Conservation (phyloP, 768 basidiomycete genomes). For the Termitomyces sp. region DNA sequence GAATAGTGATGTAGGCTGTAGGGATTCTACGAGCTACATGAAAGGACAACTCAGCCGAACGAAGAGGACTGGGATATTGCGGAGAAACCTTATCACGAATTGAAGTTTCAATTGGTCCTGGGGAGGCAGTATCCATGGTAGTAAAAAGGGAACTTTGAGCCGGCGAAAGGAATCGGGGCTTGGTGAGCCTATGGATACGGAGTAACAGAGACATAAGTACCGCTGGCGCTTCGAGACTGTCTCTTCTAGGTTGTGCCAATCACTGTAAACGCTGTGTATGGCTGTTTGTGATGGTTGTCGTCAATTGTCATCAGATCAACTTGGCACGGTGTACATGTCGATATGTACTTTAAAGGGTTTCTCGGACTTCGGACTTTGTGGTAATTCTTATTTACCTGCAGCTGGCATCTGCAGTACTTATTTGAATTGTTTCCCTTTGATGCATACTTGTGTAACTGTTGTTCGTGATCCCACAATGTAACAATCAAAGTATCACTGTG, state of each 20-base stretch:
- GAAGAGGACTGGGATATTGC: conserved; percentile 14
- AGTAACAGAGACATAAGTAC: conserved; percentile 13
- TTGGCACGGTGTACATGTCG: too few species aligned
- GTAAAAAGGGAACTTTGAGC: conserved; percentile 8
- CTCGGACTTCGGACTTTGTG: too few species aligned
- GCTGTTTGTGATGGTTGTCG: conserved; percentile 5
- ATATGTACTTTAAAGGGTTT: too few species aligned
- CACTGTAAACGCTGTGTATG: not conserved
- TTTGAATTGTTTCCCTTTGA: too few species aligned
- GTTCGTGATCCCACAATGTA: too few species aligned
- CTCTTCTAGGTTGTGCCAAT: not conserved
- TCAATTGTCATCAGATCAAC: not conserved
- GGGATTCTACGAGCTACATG: conserved; percentile 53
- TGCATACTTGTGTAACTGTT: too few species aligned
- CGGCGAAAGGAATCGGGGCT: conserved; percentile 1
- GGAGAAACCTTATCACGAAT: conserved; percentile 57
- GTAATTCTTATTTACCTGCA: too few species aligned
- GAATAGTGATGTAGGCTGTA: conserved; percentile 58
- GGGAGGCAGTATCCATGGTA: conserved; percentile 21
- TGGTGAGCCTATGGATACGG: conserved; percentile 11
- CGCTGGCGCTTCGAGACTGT: conserved; percentile 7
- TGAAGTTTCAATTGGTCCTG: conserved; percentile 53
- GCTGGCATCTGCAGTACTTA: too few species aligned
- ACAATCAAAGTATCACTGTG: not conserved
- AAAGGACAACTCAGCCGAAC: conserved; percentile 15